A percentile compares a stretch with the other conserved stretches of the same genome.
phyloP scores from a whole-genome alignment of 179 eudicot species.

The Spergularia azorica region DNA sequence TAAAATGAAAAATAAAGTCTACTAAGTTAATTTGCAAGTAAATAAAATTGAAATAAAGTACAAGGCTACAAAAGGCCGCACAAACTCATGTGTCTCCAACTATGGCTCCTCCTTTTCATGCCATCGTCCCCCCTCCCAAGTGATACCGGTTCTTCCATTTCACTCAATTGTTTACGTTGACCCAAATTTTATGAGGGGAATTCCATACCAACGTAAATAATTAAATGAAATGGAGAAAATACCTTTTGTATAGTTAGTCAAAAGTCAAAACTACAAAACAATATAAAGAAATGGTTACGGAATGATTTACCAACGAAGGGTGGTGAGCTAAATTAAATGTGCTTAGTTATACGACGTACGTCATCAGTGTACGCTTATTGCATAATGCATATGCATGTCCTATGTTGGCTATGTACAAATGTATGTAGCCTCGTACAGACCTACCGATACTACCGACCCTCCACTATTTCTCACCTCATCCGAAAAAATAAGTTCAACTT shows the following conservation, averaged over 20 bases:
- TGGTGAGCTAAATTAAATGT: too few relatives aligned
- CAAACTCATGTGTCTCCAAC: constrained; percentile 78
- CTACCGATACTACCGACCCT: constrained; percentile 16
- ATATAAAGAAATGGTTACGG: too few relatives aligned
- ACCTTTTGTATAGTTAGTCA: too few relatives aligned
- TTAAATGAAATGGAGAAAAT: too few relatives aligned
- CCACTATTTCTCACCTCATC: constrained; percentile 7
- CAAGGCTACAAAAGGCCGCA: constrained; percentile 39
- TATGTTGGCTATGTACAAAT: background rate
- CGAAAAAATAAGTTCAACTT: background rate
- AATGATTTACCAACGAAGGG: too few relatives aligned
- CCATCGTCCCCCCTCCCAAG: constrained; percentile 25
- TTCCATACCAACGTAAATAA: too few relatives aligned
- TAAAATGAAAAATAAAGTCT: background rate
- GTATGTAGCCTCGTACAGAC: constrained; percentile 1
- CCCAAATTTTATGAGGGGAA: too few relatives aligned
- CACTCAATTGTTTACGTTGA: too few relatives aligned
- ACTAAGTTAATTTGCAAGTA: too few relatives aligned
- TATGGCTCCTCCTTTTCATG: constrained; percentile 70
- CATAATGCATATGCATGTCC: constrained; percentile 3
- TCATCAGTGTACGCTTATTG: constrained; percentile 10
- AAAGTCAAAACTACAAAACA: too few relatives aligned
- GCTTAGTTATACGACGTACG: background rate
- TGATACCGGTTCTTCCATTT: too few relatives aligned
- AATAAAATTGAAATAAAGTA: background rate